phyloP scores from a whole-genome alignment of 2,329 filamentous ascomycete species.

The Venturiaceae sp. region DNA sequence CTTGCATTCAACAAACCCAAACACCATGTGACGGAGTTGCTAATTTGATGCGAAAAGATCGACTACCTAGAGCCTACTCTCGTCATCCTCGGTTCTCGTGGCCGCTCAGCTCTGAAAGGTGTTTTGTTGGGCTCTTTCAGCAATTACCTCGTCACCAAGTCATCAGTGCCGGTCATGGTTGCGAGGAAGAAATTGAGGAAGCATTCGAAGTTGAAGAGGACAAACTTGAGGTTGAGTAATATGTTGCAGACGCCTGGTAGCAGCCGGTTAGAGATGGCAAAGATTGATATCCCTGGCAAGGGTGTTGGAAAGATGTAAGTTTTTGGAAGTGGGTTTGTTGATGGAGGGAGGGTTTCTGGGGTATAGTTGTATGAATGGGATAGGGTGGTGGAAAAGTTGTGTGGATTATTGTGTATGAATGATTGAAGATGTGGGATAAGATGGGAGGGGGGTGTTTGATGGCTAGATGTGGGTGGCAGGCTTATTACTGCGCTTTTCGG shows the following conservation, averaged over 20 bases:
- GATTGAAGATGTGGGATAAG: neutral
- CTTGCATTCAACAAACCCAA: constrained; percentile 5
- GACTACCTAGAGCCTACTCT: constrained; percentile 85
- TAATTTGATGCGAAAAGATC: constrained; percentile 42
- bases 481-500: neutral
- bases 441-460: neutral
- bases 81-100: constrained; percentile 85
- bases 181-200: constrained; percentile 83
- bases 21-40: constrained; percentile 11
- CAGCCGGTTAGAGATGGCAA: neutral
- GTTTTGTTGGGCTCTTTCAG: constrained; percentile 94
- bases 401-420: too few species aligned
- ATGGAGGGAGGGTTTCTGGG: too few species aligned
- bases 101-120: constrained; percentile 84
- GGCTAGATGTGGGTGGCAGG: neutral
- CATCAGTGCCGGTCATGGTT: constrained; percentile 95
- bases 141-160: constrained; percentile 95
- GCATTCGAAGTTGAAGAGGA: constrained; percentile 67
- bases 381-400: neutral
- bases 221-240: constrained; percentile 64
- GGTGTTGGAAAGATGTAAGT: neutral
- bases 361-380: too few species aligned
- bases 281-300: constrained; percentile 5
- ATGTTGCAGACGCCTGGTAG: constrained; percentile 23
- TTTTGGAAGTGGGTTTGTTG: neutral